phyloP scores from a whole-genome alignment of 129 eudicot genomes.

The Flaveria sonorensis region DNA sequence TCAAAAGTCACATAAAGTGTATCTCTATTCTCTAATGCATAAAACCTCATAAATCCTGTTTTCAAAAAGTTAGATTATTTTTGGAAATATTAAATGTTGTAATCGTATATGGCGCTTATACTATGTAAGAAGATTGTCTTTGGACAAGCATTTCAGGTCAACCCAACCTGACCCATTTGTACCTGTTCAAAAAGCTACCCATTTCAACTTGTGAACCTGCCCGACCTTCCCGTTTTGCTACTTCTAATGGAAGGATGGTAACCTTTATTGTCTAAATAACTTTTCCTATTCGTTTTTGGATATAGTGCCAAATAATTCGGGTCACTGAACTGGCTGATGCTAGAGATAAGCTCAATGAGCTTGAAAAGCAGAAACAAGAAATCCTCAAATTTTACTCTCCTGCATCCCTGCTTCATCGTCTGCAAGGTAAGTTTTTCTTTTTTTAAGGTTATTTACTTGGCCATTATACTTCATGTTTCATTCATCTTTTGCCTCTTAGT shows the following conservation, averaged over 20 bases:
- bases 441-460: background rate
- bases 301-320: conserved; percentile 41
- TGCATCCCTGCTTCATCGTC: conserved; percentile 40
- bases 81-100: background rate
- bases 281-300: background rate
- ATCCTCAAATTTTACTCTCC: conserved; percentile 44
- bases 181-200: background rate
- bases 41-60: background rate
- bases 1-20: background rate
- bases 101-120: background rate
- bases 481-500: conserved; percentile 6
- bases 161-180: background rate
- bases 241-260: background rate
- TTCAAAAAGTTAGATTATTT: background rate
- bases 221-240: background rate
- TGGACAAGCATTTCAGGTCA: background rate
- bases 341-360: conserved; percentile 38
- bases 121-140: background rate
- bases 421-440: conserved; percentile 26
- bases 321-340: conserved; percentile 44
- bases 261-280: conserved; percentile 5
- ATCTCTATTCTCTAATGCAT: background rate
- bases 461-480: conserved; percentile 5
- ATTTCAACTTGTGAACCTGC: background rate
- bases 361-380: conserved; percentile 41